Evolutionary conservation across 1,139 yeast species (phyloP).

Genomic region (Geotrichum fermentans): DNA sequence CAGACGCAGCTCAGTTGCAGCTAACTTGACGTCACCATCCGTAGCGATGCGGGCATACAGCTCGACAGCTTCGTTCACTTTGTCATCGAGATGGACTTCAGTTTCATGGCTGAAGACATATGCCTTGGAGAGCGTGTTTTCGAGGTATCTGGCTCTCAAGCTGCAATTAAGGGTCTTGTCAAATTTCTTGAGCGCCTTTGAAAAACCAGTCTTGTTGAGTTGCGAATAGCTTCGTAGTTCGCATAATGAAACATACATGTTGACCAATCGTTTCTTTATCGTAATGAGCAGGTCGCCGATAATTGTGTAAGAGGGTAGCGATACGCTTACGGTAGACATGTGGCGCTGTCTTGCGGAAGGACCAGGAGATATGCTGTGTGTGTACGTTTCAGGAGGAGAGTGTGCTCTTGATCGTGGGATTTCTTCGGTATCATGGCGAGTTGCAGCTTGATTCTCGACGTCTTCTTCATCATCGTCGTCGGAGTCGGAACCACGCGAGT

Average conservation of each 20-base stretch:
- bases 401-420: background rate
- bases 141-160: conserved; percentile 48
- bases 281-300: conserved; percentile 45
- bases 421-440: background rate
- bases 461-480: conserved; percentile 20
- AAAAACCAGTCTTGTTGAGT: conserved; percentile 79
- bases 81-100: conserved; percentile 43
- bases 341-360: background rate
- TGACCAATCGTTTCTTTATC: conserved; percentile 60
- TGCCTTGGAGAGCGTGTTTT: conserved; percentile 32
- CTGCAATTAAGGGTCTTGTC: conserved; percentile 71
- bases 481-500: conserved; percentile 15
- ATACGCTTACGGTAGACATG: background rate
- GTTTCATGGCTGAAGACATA: conserved; percentile 49
- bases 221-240: conserved; percentile 80
- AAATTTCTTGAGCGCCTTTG: conserved; percentile 83
- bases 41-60: conserved; percentile 47
- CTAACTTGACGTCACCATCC: conserved; percentile 46
- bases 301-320: conserved; percentile 1
- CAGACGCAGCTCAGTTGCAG: conserved; percentile 63
- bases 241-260: conserved; percentile 67
- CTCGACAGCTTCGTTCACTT: conserved; percentile 47
- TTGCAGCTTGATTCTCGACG: conserved; percentile 7
- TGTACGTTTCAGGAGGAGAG: conserved; percentile 2
- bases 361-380: background rate